Conservation (phyloP, 352 stramenopile species). For the Phytophthora litchii region DNA sequence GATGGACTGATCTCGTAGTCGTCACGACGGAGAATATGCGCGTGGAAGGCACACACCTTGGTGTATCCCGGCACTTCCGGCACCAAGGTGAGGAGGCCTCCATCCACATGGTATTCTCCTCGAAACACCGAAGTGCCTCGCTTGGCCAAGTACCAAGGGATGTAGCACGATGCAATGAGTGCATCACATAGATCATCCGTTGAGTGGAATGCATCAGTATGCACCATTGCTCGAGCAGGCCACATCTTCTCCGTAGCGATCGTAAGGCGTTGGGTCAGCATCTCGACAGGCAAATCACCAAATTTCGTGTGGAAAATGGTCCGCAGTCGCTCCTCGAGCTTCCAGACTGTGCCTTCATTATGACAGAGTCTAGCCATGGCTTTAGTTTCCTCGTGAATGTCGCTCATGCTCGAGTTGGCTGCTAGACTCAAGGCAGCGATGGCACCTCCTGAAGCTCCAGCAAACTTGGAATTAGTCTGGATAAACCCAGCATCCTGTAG, state of each 20-base stretch:
- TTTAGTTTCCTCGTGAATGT: conserved; percentile 71
- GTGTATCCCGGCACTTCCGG: conserved; percentile 71
- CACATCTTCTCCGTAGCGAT: conserved; percentile 78
- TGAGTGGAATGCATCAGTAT: conserved; percentile 65
- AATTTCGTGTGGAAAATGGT: conserved; percentile 63
- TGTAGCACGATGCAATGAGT: conserved; percentile 77
- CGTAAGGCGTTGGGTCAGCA: conserved; percentile 54
- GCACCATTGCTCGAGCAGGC: conserved; percentile 55
- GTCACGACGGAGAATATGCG: conserved; percentile 46
- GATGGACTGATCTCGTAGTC: conserved; percentile 85
- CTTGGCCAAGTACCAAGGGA: conserved; percentile 76
- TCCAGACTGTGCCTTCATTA: conserved; percentile 62
- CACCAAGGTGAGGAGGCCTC: conserved; percentile 69
- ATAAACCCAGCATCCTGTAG: conserved; percentile 62
- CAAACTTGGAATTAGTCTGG: conserved; percentile 55
- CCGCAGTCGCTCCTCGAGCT: conserved; percentile 67
- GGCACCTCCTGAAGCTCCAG: conserved; percentile 73
- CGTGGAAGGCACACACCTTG: conserved; percentile 74
- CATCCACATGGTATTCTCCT: conserved; percentile 74
- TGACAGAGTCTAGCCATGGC: conserved; percentile 59
- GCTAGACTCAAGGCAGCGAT: conserved; percentile 72
- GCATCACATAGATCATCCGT: conserved; percentile 62
- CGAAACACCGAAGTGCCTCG: conserved; percentile 58
- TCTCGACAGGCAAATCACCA: conserved; percentile 41
- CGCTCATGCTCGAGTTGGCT: conserved; percentile 48